Conservation (phyloP, 768 basidiomycete genomes). For the Podaxis sp. region DNA sequence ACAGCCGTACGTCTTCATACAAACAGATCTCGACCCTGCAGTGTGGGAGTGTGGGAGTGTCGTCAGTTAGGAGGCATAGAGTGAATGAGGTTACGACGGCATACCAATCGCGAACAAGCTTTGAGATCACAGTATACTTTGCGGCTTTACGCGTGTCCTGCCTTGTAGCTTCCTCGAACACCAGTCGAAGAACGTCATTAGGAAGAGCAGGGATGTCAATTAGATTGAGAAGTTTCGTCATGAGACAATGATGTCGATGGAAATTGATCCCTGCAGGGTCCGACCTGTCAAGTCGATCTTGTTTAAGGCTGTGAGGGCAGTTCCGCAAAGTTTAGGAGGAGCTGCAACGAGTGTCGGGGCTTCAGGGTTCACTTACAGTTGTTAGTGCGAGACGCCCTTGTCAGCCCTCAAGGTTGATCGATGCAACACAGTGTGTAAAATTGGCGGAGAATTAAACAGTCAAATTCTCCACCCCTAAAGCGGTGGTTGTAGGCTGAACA, state of each 20-base stretch:
- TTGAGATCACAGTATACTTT: conserved; percentile 27
- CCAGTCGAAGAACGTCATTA: conserved; percentile 31
- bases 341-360: background rate
- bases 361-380: background rate
- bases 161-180: conserved; percentile 30
- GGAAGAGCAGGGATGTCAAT: conserved; percentile 17
- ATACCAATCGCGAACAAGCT: conserved; percentile 28
- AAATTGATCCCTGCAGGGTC: conserved; percentile 4
- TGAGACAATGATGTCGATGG: background rate
- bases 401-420: background rate
- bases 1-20: conserved; percentile 29
- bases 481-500: background rate
- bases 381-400: background rate
- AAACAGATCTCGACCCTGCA: conserved; percentile 33
- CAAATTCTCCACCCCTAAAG: background rate
- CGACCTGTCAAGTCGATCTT: background rate
- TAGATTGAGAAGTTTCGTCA: conserved; percentile 4
- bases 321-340: background rate
- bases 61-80: background rate
- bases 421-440: background rate
- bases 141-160: conserved; percentile 27
- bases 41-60: background rate
- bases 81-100: background rate
- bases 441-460: no score
- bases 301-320: background rate